phyloP scores from a whole-genome alignment of 495 filamentous ascomycete species.

The Penicillium cinerascens region DNA sequence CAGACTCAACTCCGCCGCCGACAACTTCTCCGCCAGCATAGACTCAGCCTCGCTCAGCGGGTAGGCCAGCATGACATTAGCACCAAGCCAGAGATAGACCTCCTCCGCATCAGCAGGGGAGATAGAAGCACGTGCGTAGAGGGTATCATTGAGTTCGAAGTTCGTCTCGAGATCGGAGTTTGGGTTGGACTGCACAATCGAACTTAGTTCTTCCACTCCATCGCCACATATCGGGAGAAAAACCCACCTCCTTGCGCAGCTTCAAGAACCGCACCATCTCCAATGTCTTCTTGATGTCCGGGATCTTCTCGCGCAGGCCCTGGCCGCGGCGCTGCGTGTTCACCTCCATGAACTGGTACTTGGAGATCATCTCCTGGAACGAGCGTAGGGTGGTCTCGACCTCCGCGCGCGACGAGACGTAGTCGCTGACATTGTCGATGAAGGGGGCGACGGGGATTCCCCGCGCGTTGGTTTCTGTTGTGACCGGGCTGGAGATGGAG shows the following conservation, averaged over 20 bases:
- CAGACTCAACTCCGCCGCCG: constrained; percentile 73
- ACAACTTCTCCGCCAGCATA: constrained; percentile 73
- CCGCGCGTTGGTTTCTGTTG: constrained; percentile 70
- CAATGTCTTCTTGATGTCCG: constrained; percentile 95
- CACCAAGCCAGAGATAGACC: constrained; percentile 95
- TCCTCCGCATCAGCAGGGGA: constrained; percentile 81
- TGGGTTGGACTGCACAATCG: constrained; percentile 15
- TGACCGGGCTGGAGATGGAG: constrained; percentile 22
- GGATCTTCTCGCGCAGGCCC: constrained; percentile 89
- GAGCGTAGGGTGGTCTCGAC: constrained; percentile 85
- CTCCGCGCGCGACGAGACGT: constrained; percentile 78
- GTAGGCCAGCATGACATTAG: constrained; percentile 97
- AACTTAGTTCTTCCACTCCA: background rate
- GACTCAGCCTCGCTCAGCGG: constrained; percentile 80
- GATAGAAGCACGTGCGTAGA: constrained; percentile 84
- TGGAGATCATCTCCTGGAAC: constrained; percentile 99
- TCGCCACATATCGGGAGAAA: background rate
- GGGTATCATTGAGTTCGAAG: constrained; percentile 94
- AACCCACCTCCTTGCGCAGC: constrained; percentile 32
- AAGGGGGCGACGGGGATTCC: constrained; percentile 95
- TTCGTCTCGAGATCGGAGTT: constrained; percentile 67
- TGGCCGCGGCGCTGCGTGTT: constrained; percentile 81
- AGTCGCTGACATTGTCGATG: constrained; percentile 94
- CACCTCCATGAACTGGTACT: constrained; percentile 99
- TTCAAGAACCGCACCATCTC: constrained; percentile 87